Base-by-base conservation (phyloP, 2,329 filamentous ascomycete species). In the Epichloe brachyelytri region DNA sequence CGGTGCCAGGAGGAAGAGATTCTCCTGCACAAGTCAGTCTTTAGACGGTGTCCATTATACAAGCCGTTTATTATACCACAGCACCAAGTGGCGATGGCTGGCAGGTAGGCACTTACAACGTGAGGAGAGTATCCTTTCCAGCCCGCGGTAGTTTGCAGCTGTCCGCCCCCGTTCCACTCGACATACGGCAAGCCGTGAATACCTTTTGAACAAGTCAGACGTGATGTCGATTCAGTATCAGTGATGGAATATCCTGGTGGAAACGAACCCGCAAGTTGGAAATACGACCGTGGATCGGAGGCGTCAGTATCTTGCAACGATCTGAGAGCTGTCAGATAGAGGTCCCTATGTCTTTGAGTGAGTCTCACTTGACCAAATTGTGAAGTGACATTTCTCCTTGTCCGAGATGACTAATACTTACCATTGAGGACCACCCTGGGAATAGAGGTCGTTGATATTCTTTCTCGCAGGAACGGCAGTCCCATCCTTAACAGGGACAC, bases 1-100 rank as follows among this genome's bases (percentile, higher is more conserved):
- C 77, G 73, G 60, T 82, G 78, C 78, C 76, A 81, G 17, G 6
- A 71, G 58, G 55, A 79, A 77, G 22, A 73, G 59, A n/a, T 68
- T 63, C 59, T 77, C 71, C 74, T 76, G 40, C 15, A 20, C 43
- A 51, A 47, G 12, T 37, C 36, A 43, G 22, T 41, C 19, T 20
- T 15, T 26, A 40, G n/a, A 39, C 1, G 8, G 17, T 43, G n/a
- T n/a, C 45, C 22, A 12, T 39, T 19, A 3, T 19, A 5, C n/a
- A 43, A 49, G 38, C 15, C 14, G 12, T 11, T 30, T 30, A 4
- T 10, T 4, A 10, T 10, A 11, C 26, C 3, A 30, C 10, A 30
- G 26, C 30, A 30, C 3, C 30, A 30, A 30, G 8, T 30, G 30
- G 8, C 30, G 3, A 30, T 30, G 30, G 30, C 10, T 7, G 14